Conservation (phyloP, 2,329 filamentous ascomycete genomes). For the Didymella keratinophila region DNA sequence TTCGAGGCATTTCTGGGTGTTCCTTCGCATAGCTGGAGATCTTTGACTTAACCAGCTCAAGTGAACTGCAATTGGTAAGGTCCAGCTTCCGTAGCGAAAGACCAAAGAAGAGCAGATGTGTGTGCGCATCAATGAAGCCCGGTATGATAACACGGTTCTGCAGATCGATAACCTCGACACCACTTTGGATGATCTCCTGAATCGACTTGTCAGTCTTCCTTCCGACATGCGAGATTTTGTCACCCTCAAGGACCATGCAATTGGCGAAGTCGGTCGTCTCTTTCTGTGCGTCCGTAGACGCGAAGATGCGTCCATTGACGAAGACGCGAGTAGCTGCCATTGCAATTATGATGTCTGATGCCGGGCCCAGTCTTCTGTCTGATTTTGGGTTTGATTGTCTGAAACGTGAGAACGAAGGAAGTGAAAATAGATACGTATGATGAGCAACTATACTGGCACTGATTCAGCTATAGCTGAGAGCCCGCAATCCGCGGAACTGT, state of each 20-base stretch:
- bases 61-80: slow-evolving; percentile 54
- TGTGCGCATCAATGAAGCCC: slow-evolving; percentile 63
- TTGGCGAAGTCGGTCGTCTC: slow-evolving; percentile 10
- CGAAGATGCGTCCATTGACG: slow-evolving; percentile 21
- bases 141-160: slow-evolving; percentile 53
- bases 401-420: background rate
- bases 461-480: slow-evolving; percentile 3
- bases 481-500: slow-evolving; percentile 5
- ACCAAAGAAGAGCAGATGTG: slow-evolving; percentile 62
- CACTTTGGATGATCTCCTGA: slow-evolving; percentile 9
- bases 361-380: background rate
- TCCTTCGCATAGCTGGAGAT: slow-evolving; percentile 54
- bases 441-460: background rate
- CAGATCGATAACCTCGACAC: slow-evolving; percentile 38
- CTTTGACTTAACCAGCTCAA: slow-evolving; percentile 55
- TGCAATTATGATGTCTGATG: background rate
- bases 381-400: background rate
- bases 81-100: slow-evolving; percentile 59
- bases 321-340: slow-evolving; percentile 17
- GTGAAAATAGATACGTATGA: too few species aligned
- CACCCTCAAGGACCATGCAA: slow-evolving; percentile 19
- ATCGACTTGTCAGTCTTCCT: slow-evolving; percentile 4
- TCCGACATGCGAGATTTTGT: slow-evolving; percentile 16
- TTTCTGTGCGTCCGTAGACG: slow-evolving; percentile 4
- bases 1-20: slow-evolving; percentile 53